phyloP scores from a whole-genome alignment of 805 yeast species.

The Hanseniaspora mollemarum region DNA sequence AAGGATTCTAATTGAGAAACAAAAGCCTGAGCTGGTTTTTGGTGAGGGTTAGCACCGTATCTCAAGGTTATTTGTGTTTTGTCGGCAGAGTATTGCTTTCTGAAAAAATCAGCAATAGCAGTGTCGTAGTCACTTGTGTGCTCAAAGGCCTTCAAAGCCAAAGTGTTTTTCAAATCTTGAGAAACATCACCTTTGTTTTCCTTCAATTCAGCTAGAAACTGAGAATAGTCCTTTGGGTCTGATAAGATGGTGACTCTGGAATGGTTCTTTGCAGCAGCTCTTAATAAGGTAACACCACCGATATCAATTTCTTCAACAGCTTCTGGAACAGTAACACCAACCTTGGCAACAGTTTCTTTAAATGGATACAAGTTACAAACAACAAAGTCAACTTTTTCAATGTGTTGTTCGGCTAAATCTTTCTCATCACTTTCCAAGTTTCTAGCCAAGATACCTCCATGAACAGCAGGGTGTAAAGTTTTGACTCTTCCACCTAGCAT shows the following conservation, averaged over 20 bases:
- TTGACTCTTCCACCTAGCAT: conserved; percentile 98
- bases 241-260: conserved; percentile 89
- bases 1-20: conserved; percentile 73
- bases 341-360: conserved; percentile 92
- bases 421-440: conserved; percentile 80
- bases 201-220: conserved; percentile 69
- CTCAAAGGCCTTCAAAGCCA: conserved; percentile 94
- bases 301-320: conserved; percentile 98
- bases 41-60: conserved; percentile 99
- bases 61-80: conserved; percentile 82
- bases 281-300: conserved; percentile 91
- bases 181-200: conserved; percentile 46
- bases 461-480: conserved; percentile 97
- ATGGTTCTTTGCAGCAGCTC: conserved; percentile 99
- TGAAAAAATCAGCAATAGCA: conserved; percentile 90
- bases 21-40: conserved; percentile 96
- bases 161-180: conserved; percentile 58
- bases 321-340: conserved; percentile 88
- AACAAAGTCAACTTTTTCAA: conserved; percentile 91
- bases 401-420: conserved; percentile 78
- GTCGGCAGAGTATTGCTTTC: conserved; percentile 91
- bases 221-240: conserved; percentile 88
- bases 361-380: conserved; percentile 97
- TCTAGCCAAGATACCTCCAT: conserved; percentile 94
- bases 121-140: conserved; percentile 97